Evolutionary conservation across 2,329 filamentous ascomycete species (phyloP), one percentile per base, ranked within the genome.

Genomic region (Neoscytalidium dimidiatum): DNA sequence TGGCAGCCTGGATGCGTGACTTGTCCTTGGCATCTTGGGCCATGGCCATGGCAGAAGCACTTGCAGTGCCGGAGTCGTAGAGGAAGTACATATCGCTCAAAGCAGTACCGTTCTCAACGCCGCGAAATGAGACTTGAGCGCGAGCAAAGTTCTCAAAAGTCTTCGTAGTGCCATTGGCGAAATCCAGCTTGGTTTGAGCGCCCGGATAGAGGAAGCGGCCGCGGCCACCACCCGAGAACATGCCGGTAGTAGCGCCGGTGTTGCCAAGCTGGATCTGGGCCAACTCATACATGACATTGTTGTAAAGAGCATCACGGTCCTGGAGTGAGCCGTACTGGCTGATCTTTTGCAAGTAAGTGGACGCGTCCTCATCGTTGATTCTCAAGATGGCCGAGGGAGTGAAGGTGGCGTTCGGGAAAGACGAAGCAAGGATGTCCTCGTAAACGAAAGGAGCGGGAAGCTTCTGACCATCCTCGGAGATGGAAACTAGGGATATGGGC

Each of bases 391-490:
- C 78, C 0, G 83, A 84, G 1, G 85, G 79, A 5, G 72, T 73
- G 66, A 79, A 79, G 56, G 79, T 72, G 13, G 74, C 66, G 67
- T 81, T 78, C 63, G 77, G 71, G 63, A 80, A 74, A 6, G 75
- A 77, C 28, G 77, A 74, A 21, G 76, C 72, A 49, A 82, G 71
- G 0, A 84, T 74, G 66, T 85, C 83, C 13, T 78, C 73, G 64
- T 83, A 83, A 21, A 83, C 79, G 66, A 86, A 89, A 2, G 88
- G 78, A 65, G 86, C 80, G 0, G 88, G 88, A 11, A 87, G 71
- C 48, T 81, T 78, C 28, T 78, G 72, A 13, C 86, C 86, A 71
- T 90, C 86, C 3, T 76, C 68, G 1, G 87, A 90, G 7, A 89
- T 81, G 0, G 87, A 89, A 0, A 89, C 85, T 0, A 90, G 70